Base-by-base conservation (phyloP, 768 basidiomycete genomes). In the Butyriboletus loyo region DNA sequence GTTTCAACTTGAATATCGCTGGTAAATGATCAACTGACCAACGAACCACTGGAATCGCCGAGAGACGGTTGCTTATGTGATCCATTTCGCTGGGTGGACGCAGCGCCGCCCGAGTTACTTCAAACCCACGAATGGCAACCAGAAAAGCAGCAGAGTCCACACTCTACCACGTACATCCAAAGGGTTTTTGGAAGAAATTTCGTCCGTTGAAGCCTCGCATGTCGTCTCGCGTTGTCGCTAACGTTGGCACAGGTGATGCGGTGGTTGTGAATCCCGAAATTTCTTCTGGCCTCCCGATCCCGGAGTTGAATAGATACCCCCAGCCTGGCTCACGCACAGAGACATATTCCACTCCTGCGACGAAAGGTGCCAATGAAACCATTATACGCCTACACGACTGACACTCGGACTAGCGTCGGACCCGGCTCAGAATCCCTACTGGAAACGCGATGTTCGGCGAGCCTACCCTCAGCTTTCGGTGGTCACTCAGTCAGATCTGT, bases 181-280 rank as follows among this genome's bases (percentile, higher is more conserved):
- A 87, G 71, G 93, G 94, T 9, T 95, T 96, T 69, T 96, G 94
- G 94, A 96, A 95, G 83, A 92, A 89, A 76, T 92, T 97, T 66
- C 84, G 93, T 93, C 61, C 54, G 91, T 77, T 35, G 3, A 31
- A 38, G 21, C 14, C 27, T 27, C 36, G 19, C 30, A 2, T 27
- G 15, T 49, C n/a, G 39, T 22, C 28, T 19, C 27, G 36, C 36
- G 19, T 17, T 38, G 24, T 53, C 27, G 56, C 47, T 56, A 4
- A 57, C 43, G 43, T 30, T 36, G 52, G 11, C 38, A 31, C 73
- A 96, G 93, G 92, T 51, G 91, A 96, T 66, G 85, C 79, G 7
- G 78, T 86, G 24, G 89, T 82, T 54, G 83, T 93, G 55, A 93
- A 94, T 71, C 91, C 93, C 36, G 86, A 90, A 67, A 95, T 97